phyloP scores from a whole-genome alignment of 2,329 filamentous ascomycete species.

The Monilinia polystroma region DNA sequence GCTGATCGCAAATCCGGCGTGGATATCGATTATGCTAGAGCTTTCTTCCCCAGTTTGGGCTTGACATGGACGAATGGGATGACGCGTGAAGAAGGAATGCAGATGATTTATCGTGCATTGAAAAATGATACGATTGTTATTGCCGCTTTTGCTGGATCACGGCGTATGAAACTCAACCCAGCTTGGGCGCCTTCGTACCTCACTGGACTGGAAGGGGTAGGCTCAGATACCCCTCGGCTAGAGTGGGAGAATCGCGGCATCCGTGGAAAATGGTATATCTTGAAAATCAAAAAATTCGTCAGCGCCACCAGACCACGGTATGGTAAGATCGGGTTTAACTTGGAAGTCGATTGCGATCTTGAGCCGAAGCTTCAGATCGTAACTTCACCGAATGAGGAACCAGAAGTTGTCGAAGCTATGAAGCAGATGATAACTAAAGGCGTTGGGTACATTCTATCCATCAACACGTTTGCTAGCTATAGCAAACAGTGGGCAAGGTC shows the following conservation, averaged over 20 bases:
- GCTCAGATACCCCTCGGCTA: not conserved
- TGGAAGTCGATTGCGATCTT: constrained; percentile 4
- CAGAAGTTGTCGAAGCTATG: not conserved
- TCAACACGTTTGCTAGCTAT: not conserved
- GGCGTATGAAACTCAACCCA: constrained; percentile 2
- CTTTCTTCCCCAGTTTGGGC: constrained; percentile 26
- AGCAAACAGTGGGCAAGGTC: not conserved
- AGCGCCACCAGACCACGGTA: not conserved
- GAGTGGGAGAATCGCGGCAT: constrained; percentile 12
- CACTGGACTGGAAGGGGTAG: constrained; percentile 1
- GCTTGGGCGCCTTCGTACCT: constrained; percentile 14
- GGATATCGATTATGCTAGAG: constrained; percentile 30
- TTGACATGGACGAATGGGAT: constrained; percentile 26
- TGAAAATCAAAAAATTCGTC: constrained; percentile 3
- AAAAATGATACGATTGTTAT: constrained; percentile 5
- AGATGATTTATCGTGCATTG: not conserved
- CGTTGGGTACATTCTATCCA: not conserved
- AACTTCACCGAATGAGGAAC: not conserved
- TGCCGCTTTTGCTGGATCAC: not conserved
- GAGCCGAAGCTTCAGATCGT: not conserved
- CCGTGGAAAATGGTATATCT: constrained; percentile 1
- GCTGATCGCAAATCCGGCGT: constrained; percentile 19
- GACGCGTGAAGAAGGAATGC: constrained; percentile 29
- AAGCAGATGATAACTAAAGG: not conserved
- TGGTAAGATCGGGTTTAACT: constrained; percentile 4